Conservation (phyloP, 129 eudicot species). For the Flaveria ramosissima region DNA sequence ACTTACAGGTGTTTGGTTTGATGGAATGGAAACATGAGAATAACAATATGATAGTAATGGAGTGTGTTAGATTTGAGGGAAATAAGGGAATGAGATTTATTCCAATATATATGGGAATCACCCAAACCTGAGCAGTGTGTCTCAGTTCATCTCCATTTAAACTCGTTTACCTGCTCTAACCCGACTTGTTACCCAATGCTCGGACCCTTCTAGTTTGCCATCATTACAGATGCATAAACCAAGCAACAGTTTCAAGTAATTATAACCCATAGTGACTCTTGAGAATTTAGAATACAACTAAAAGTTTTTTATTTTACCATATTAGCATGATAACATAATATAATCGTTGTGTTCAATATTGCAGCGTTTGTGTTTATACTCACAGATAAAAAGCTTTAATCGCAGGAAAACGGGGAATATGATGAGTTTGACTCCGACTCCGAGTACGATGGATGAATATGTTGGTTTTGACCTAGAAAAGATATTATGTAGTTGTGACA, state of each 20-base stretch:
- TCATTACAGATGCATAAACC: not conserved
- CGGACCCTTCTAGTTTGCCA: not conserved
- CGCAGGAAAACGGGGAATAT: constrained; percentile 76
- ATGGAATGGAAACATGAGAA: not conserved
- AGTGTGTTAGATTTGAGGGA: not conserved
- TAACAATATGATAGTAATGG: not conserved
- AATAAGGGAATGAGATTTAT: not conserved
- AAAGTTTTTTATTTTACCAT: not conserved
- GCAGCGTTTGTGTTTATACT: constrained; percentile 6
- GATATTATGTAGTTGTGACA: not conserved
- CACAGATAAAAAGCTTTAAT: not conserved
- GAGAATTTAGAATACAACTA: not conserved
- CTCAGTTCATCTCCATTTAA: not conserved
- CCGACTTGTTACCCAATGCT: not conserved
- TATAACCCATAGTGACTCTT: not conserved
- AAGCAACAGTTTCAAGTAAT: constrained; percentile 2
- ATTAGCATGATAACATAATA: not conserved
- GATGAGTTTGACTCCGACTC: constrained; percentile 50
- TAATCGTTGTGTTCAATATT: not conserved
- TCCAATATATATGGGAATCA: constrained; percentile 15
- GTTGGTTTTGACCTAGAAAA: constrained; percentile 12
- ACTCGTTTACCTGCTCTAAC: not conserved
- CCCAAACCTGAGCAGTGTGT: not conserved
- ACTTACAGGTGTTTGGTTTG: not conserved
- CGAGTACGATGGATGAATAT: constrained; percentile 47